Conservation (phyloP, 768 basidiomycete species). For the Baorangia bicolor region DNA sequence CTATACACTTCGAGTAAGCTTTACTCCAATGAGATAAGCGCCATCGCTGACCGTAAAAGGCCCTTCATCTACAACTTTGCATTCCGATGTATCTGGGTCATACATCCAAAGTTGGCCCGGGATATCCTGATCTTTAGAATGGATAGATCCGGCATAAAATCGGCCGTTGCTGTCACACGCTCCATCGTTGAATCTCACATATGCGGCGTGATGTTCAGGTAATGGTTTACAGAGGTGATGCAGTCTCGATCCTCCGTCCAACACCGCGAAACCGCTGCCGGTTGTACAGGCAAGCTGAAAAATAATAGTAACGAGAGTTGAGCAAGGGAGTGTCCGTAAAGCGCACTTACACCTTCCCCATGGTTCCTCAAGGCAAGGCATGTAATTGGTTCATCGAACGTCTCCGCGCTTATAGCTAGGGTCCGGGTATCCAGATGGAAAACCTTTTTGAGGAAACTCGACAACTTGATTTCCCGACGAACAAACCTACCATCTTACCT, state of each 20-base stretch:
- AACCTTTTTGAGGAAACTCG: constrained; percentile 12
- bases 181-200: constrained; percentile 69
- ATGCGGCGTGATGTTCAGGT: constrained; percentile 36
- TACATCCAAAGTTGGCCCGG: constrained; percentile 59
- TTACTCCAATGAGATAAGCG: constrained; percentile 1
- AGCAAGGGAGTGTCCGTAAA: background rate
- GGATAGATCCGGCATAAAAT: constrained; percentile 66
- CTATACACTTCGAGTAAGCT: constrained; percentile 2
- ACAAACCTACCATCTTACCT: constrained; percentile 6
- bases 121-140: constrained; percentile 45
- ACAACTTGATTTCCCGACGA: background rate
- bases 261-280: constrained; percentile 22
- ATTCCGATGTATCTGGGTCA: constrained; percentile 49
- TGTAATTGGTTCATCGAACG: constrained; percentile 54
- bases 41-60: constrained; percentile 56
- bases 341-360: constrained; percentile 23
- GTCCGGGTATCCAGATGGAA: constrained; percentile 41
- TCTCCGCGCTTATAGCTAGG: constrained; percentile 42
- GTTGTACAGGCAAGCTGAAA: constrained; percentile 21
- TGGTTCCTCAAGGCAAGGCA: constrained; percentile 54
- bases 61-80: constrained; percentile 55
- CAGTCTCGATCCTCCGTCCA: constrained; percentile 35
- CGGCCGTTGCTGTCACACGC: constrained; percentile 64
- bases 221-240: constrained; percentile 55
- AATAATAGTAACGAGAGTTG: background rate